Evolutionary conservation across 345 rosid species (phyloP).

Genomic region (Brassica cretica): DNA sequence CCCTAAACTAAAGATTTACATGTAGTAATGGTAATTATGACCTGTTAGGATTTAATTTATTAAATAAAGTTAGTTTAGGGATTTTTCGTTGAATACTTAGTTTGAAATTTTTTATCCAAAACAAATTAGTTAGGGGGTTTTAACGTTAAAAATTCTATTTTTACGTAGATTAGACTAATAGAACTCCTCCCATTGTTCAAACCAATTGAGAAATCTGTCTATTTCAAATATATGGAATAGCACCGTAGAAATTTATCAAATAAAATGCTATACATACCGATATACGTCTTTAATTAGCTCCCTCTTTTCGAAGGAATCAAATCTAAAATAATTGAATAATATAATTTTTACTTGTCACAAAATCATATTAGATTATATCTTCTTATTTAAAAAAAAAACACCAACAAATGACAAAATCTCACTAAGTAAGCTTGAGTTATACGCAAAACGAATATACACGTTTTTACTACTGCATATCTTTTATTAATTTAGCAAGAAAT

Average conservation of each 20-base stretch:
- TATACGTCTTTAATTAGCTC: background rate
- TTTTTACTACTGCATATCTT: background rate
- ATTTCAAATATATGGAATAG: conserved; percentile 10
- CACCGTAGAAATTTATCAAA: conserved; percentile 4
- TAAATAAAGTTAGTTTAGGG: no score
- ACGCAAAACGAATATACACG: background rate
- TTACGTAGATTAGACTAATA: conserved; percentile 9
- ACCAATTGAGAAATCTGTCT: conserved; percentile 13
- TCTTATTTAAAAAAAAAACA: background rate
- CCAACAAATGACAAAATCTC: background rate
- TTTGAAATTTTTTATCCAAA: no score
- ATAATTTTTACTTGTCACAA: background rate
- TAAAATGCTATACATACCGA: background rate
- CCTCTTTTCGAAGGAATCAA: background rate
- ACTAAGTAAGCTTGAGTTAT: background rate
- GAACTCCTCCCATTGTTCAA: conserved; percentile 24
- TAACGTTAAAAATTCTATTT: background rate
- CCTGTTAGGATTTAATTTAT: no score
- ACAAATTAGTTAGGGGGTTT: no score
- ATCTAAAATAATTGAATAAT: background rate
- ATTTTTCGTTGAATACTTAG: no score
- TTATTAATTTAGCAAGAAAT: background rate
- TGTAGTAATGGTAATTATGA: no score
- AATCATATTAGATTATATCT: background rate
- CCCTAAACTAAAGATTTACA: no score